Conservation (phyloP, 2,329 filamentous ascomycete species). For the Diaporthe eres region DNA sequence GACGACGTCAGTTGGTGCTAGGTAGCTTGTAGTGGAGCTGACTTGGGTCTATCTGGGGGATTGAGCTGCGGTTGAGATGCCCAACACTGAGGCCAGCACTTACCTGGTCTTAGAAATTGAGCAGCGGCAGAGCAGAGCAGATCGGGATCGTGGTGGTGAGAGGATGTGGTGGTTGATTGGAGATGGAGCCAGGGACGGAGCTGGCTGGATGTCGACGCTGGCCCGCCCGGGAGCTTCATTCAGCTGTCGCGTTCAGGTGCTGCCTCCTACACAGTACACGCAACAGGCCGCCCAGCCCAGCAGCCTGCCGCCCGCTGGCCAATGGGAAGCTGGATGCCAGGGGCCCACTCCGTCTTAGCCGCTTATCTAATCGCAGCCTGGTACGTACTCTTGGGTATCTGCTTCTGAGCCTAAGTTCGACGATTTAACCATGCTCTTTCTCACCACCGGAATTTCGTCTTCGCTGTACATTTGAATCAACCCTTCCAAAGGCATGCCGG, state of each 20-base stretch:
- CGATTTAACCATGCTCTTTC: background rate
- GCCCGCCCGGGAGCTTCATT: slow-evolving; percentile 44
- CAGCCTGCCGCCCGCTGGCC: slow-evolving; percentile 27
- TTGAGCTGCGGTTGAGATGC: background rate
- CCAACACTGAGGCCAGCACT: background rate
- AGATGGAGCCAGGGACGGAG: background rate
- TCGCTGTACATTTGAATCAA: background rate
- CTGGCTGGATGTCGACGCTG: background rate
- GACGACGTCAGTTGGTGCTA: slow-evolving; percentile 35
- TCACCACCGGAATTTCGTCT: background rate
- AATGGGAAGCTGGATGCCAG: background rate
- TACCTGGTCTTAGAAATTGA: background rate
- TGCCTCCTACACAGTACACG: slow-evolving; percentile 43
- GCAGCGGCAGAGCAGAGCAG: background rate
- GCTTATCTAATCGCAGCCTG: slow-evolving; percentile 22
- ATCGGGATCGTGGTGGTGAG: slow-evolving; percentile 38
- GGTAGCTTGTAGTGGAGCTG: slow-evolving; percentile 29
- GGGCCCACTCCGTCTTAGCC: background rate
- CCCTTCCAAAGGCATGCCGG: background rate
- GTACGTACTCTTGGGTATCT: background rate
- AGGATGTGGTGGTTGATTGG: slow-evolving; percentile 1
- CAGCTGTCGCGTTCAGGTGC: slow-evolving; percentile 50
- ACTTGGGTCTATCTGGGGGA: background rate
- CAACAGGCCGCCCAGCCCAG: background rate
- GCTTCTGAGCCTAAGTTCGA: background rate